Base-by-base conservation (phyloP, 345 rosid species). In the Syzygium jambos region DNA sequence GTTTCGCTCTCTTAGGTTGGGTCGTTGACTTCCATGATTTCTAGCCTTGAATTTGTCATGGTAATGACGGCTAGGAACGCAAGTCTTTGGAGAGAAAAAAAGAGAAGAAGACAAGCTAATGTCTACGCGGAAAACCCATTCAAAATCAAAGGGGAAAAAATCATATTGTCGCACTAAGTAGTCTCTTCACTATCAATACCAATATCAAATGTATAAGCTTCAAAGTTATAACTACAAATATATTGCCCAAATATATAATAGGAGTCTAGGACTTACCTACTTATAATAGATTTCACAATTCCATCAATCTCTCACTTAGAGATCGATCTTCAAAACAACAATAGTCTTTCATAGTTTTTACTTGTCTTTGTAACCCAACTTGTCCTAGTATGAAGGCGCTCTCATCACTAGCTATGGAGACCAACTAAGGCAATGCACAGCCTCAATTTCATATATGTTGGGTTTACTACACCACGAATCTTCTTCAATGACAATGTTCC, bases 151-250 rank as follows among this genome's bases (percentile, higher is more conserved):
- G 59, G 25, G 23, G 3, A 59, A 27, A 59, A 25, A 25, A 10
- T n/a, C 0, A 43, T 11, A 7, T 0, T 25, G 0, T 0, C 0
- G 65, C 30, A 5, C 30, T 59, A 5, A 5, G 29, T n/a, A 27
- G 5, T 59, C 15, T 2, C 0, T 59, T 59, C 65, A 5, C 3
- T 59, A 59, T 59, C 5, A 5, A 59, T 59, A 59, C 2, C 30
- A 59, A 5, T 11, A 11, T 59, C 30, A 27, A 27, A 59, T 14
- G 30, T 11, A 59, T 7, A 59, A 59, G 16, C 0, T 59, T 27
- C 3, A 25, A 1, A 25, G 7, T 59, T 59, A 56, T 27, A 9
- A 22, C 25, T 56, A 22, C 11, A 56, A 56, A 56, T 4, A 56
- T 56, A 56, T 56, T 56, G 27, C 11, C 61, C 27, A 56, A 22